phyloP scores from a whole-genome alignment of 2,329 filamentous ascomycete species.

The Zarea fungicola region DNA sequence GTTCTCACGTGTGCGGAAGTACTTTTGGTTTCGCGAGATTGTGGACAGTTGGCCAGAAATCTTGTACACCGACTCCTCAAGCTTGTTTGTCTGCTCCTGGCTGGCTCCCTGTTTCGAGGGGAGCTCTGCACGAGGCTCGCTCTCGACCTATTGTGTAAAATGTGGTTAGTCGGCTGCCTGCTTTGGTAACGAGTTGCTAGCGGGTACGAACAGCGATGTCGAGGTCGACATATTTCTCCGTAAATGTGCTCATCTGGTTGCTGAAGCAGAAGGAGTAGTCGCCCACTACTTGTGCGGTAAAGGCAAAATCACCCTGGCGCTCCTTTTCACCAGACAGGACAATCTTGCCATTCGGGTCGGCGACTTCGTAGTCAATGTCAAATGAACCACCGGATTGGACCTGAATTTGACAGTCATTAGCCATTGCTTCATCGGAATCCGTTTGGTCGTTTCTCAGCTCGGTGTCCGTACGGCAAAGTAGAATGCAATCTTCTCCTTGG shows the following conservation, averaged over 20 bases:
- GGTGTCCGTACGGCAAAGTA: conserved; percentile 84
- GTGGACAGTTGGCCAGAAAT: conserved; percentile 88
- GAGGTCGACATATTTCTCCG: conserved; percentile 96
- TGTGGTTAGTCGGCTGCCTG: conserved; percentile 14
- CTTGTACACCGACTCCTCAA: conserved; percentile 95
- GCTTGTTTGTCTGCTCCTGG: conserved; percentile 78
- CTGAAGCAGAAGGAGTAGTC: conserved; percentile 98
- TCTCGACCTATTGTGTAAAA: conserved; percentile 67
- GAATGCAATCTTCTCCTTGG: conserved; percentile 87
- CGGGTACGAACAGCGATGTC: conserved; percentile 73
- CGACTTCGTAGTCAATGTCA: conserved; percentile 89
- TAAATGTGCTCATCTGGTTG: conserved; percentile 96
- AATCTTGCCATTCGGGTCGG: conserved; percentile 72
- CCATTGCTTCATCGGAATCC: neutral
- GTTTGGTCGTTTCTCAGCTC: neutral
- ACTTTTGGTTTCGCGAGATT: conserved; percentile 95
- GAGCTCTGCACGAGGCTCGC: conserved; percentile 75
- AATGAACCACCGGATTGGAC: conserved; percentile 98
- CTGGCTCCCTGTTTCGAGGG: conserved; percentile 84
- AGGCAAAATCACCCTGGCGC: conserved; percentile 95
- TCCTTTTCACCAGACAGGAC: conserved; percentile 85
- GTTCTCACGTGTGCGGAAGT: conserved; percentile 98
- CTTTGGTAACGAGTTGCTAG: neutral
- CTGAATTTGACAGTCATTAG: conserved; percentile 38
- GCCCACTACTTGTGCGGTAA: conserved; percentile 80